These are phyloP conservation scores for Exophiala sp. DNA, from an alignment of 2,329 filamentous ascomycete genomes.

Conservation along the genomic window DNA sequence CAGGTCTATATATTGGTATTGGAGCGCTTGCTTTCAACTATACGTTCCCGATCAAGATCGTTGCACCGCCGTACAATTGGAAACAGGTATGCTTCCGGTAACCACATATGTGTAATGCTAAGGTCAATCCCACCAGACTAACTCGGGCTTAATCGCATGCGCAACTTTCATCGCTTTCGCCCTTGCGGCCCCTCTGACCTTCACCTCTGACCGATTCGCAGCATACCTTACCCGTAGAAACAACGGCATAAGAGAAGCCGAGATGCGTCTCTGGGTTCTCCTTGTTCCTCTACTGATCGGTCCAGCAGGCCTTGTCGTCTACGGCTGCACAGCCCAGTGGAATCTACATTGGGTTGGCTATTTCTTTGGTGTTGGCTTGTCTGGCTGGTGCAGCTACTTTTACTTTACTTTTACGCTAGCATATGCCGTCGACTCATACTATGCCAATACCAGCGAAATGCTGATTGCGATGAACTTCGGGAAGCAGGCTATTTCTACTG, in stretches of 20 bases:
- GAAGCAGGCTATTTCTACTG: slow-evolving; percentile 55
- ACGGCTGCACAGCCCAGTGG: slow-evolving; percentile 33
- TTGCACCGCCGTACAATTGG: slow-evolving; percentile 36
- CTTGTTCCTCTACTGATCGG: slow-evolving; percentile 32
- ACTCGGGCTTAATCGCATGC: slow-evolving; percentile 46
- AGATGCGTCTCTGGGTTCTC: slow-evolving; percentile 40
- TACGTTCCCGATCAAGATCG: slow-evolving; percentile 49
- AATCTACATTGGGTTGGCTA: slow-evolving; percentile 41
- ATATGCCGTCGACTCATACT: slow-evolving; percentile 60
- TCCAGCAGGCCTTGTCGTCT: slow-evolving; percentile 34
- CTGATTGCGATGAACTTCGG: slow-evolving; percentile 58
- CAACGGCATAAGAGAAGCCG: slow-evolving; percentile 41
- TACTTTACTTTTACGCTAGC: slow-evolving; percentile 58
- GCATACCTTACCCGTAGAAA: slow-evolving; percentile 38
- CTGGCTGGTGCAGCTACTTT: slow-evolving; percentile 51
- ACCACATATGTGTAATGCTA: too few species aligned
- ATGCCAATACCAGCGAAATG: slow-evolving; percentile 59
- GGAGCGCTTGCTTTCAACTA: slow-evolving; percentile 51
- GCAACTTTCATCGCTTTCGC: slow-evolving; percentile 36
- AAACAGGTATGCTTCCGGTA: slow-evolving; percentile 30
- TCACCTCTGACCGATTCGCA: slow-evolving; percentile 39
- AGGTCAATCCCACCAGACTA: slow-evolving; percentile 30
- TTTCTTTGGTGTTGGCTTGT: slow-evolving; percentile 50
- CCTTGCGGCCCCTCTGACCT: slow-evolving; percentile 45
- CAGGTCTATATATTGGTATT: slow-evolving; percentile 43